Percentiles rank a stretch among this genome's conserved stretches.
phyloP scores from a whole-genome alignment of 78 protist genomes.

The Guillardia theta region DNA sequence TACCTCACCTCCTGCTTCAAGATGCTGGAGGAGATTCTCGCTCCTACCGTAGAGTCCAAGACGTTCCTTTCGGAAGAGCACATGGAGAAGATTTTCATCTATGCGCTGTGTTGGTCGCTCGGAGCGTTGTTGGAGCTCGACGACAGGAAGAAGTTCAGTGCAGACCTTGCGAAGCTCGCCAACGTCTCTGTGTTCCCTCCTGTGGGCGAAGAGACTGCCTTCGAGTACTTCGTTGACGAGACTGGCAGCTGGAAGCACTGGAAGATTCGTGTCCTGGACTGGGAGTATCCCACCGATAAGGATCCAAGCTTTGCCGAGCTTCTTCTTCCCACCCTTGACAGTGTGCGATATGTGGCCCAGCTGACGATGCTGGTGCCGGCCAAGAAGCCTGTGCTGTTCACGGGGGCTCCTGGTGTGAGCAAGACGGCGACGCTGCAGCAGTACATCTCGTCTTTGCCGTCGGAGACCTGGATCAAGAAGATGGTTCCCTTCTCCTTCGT shows the following conservation, averaged over 20 bases:
- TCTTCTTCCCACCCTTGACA: conserved; percentile 83
- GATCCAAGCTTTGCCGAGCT: conserved; percentile 56
- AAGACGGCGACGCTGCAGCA: conserved; percentile 75
- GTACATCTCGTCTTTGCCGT: conserved; percentile 38
- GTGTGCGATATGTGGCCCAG: conserved; percentile 53
- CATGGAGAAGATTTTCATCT: conserved; percentile 61
- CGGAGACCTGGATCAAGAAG: conserved; percentile 47
- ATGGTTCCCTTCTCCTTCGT: conserved; percentile 72
- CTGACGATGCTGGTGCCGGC: background rate
- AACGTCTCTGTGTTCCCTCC: background rate
- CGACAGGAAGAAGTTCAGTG: conserved; percentile 65
- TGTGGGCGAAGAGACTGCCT: conserved; percentile 51
- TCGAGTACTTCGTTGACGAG: conserved; percentile 66
- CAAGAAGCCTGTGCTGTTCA: conserved; percentile 52
- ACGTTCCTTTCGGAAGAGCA: background rate
- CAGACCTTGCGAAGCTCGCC: background rate
- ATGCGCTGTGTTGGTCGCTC: conserved; percentile 70
- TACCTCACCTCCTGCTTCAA: background rate
- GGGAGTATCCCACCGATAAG: conserved; percentile 51
- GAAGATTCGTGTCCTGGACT: conserved; percentile 50
- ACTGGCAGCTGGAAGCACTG: conserved; percentile 71
- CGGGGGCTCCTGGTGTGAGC: conserved; percentile 86
- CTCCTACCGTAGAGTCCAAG: background rate
- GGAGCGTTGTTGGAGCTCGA: conserved; percentile 77
- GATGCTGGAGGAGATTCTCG: conserved; percentile 52